Evolutionary conservation across 2,329 filamentous ascomycete genomes (phyloP), one percentile per base, ranked within the genome.

Genomic region (Endoconidiophora polonica): DNA sequence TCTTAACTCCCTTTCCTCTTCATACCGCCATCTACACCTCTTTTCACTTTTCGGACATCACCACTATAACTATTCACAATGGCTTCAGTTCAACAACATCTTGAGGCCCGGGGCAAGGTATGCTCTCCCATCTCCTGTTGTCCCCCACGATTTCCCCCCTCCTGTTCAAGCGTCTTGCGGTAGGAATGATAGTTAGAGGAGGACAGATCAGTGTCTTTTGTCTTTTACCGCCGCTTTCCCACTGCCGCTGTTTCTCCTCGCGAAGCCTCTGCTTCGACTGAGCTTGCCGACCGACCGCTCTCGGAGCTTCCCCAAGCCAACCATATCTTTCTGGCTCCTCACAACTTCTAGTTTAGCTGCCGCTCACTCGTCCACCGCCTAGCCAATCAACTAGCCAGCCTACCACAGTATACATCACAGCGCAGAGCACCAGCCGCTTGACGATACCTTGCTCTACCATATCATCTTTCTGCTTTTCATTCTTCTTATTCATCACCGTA

Each of bases 61-160:
- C 23, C 44, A 46, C 16, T 26, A 43, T 23, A 37, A 23, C 24
- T 44, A 16, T 18, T 41, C 63, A 64, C 62, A 62, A 74, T 76
- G 69, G 68, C 71, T 59, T 68, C 80, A 63, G 82, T 87, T 65
- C 76, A 91, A 65, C 85, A 93, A 66, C 87, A 94, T 69, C 79
- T 94, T 65, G 77, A 78, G 63, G 79, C 83, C 63, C 81, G 84
- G 66, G 75, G 76, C 62, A 75, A 74, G 52, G 52, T 53, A 53
- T 42, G 52, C 46, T 33, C n/a, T 44, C 26, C 43, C 16, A 44
- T 41, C 38, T 50, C 43, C 48, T 50, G 48, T 50, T 39, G 36
- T 50, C 36, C 42, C 37, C 42, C 48, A 37, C 16, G 26, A 18
- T 36, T 6, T 22, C 42, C 29, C 29, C 44, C 24, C 5, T 46